Base-by-base conservation (phyloP, 2,329 filamentous ascomycete genomes). In the Diaporthe aspalathi region DNA sequence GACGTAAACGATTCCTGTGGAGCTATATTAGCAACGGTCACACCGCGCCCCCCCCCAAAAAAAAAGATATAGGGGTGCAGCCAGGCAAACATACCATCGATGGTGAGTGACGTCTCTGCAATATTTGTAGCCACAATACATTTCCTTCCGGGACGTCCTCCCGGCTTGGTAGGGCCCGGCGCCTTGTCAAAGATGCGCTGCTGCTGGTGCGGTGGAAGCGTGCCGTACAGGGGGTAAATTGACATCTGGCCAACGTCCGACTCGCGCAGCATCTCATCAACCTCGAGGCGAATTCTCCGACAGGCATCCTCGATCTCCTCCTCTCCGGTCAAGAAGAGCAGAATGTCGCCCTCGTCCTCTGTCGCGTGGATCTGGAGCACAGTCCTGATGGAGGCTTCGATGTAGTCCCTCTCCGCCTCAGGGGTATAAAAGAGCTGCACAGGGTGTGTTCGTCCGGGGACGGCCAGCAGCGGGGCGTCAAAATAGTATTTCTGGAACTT, bases 341-440 rank as follows among this genome's bases (percentile, higher is more conserved):
- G 83, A 54, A 99, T 93, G 79, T 99, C 96, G 71, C 96, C 96
- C 79, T 98, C 94, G 1, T 90, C 89, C 81, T 99, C 96, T 0
- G 92, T 93, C 9, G 94, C 94, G 80, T 99, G 96, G 71, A 99
- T 99, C 82, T 99, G 96, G 54, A 99, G 86, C 52, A 99, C 96
- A 0, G 96, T 99, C 72, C 96, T 89, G 74, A 99, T 90, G 2
- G 96, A 94, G 53, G 95, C 95, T 84, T 99, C 96, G 54, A 99
- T 93, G 79, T 99, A 99, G 80, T 99, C 96, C 77, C 93, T 90
- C 84, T 98, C 96, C 22, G 96, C 94, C 81, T 98, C 95, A 1
- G 94, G 94, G 2, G 96, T 99, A 83, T 99, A 99, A 83, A 97
- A 99, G 74, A 99, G 97, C 84, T 99, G 95, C 78, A 99, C 96